Conservation (phyloP, 2,329 filamentous ascomycete species). For the Ophiostoma sp. region DNA sequence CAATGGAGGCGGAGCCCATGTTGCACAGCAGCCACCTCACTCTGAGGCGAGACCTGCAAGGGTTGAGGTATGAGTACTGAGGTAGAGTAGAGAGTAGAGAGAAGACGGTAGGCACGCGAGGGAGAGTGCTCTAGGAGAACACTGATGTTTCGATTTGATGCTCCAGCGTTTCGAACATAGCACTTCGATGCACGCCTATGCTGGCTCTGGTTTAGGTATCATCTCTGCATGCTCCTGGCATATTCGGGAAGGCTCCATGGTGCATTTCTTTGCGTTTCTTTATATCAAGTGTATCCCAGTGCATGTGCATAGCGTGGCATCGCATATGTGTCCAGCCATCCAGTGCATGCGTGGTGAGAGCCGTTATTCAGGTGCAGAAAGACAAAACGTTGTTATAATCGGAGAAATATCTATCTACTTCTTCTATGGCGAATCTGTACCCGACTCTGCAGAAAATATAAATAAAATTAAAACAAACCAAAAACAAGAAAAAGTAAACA, state of each 20-base stretch:
- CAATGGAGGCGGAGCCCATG: not conserved
- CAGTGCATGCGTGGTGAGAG: not conserved
- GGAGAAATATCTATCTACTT: not conserved
- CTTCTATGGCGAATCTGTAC: not conserved
- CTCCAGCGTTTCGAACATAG: slow-evolving; percentile 5
- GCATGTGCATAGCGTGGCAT: slow-evolving; percentile 2
- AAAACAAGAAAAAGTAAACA: not conserved
- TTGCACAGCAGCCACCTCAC: slow-evolving; percentile 8
- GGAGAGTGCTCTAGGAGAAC: not conserved
- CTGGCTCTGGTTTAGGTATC: not conserved
- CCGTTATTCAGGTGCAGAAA: not conserved
- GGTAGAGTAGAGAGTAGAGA: not conserved
- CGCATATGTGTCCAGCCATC: slow-evolving; percentile 5
- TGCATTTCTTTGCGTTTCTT: not conserved
- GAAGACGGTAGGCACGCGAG: not conserved
- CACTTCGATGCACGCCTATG: not conserved
- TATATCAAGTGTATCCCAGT: not conserved
- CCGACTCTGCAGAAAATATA: not conserved
- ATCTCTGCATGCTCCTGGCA: not conserved
- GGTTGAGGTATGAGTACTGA: not conserved
- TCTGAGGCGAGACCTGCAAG: slow-evolving; percentile 12
- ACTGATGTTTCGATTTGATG: not conserved
- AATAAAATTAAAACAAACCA: not conserved
- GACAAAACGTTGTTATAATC: not conserved
- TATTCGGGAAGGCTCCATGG: not conserved